A percentile compares a stretch with the other conserved stretches of the same genome.
Evolutionary conservation across 805 yeast species (phyloP).

Genomic region (Ogataea minuta): DNA sequence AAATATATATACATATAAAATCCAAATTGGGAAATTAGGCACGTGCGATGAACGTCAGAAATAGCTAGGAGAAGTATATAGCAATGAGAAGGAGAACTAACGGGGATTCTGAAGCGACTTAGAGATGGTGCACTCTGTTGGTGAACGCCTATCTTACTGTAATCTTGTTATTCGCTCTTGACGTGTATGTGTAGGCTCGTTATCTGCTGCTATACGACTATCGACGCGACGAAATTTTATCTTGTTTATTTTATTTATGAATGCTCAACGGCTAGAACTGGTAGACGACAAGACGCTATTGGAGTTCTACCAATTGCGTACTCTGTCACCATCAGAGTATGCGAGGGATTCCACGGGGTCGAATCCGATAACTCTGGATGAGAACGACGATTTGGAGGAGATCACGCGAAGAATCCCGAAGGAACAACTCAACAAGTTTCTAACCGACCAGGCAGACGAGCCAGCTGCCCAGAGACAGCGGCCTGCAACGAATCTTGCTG

Average conservation of each 20-base stretch:
- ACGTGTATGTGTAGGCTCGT: background rate
- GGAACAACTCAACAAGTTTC: conserved; percentile 25
- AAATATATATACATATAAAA: conserved; percentile 1
- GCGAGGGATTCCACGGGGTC: conserved; percentile 22
- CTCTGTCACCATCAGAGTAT: conserved; percentile 39
- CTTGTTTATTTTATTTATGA: conserved; percentile 13
- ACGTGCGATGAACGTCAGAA: conserved; percentile 15
- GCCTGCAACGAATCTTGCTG: conserved; percentile 26
- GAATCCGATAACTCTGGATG: conserved; percentile 12
- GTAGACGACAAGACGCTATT: conserved; percentile 20
- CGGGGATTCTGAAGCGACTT: too few relatives aligned
- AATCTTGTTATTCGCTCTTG: too few relatives aligned
- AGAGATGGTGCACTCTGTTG: too few relatives aligned
- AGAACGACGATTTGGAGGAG: conserved; percentile 12
- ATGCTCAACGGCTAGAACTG: conserved; percentile 3
- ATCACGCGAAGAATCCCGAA: conserved; percentile 21
- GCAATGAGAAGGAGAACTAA: too few relatives aligned
- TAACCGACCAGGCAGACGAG: conserved; percentile 21
- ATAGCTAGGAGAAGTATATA: background rate
- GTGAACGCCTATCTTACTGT: too few relatives aligned
- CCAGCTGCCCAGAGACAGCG: background rate
- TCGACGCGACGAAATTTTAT: conserved; percentile 7
- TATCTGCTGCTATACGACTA: background rate
- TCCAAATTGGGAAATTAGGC: conserved; percentile 17
- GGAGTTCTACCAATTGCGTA: conserved; percentile 43